phyloP scores from a whole-genome alignment of 139 green algal species.

The Chlorella sp. region DNA sequence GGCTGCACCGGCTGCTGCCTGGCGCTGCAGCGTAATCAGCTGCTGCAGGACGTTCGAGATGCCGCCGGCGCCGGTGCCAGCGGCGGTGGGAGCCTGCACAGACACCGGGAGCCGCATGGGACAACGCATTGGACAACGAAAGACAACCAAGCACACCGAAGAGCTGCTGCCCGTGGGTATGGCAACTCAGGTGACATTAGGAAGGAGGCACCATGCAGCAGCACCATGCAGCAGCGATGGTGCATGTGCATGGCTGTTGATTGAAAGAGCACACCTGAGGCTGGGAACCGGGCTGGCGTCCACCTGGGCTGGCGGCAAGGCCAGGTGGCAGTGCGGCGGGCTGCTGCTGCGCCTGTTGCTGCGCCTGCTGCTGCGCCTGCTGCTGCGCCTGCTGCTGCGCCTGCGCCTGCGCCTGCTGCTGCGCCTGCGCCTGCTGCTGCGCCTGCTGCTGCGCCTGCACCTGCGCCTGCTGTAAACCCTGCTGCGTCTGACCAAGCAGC shows the following conservation, averaged over 20 bases:
- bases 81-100: neutral
- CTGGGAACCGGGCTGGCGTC: neutral
- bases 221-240: neutral
- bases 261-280: neutral
- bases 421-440: neutral
- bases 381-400: neutral
- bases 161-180: neutral
- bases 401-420: neutral
- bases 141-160: neutral
- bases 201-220: no score
- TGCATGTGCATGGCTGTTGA: no score
- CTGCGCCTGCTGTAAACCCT: neutral
- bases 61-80: neutral
- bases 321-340: neutral
- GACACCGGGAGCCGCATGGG: neutral
- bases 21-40: slow-evolving; percentile 7
- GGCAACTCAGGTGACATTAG: no score
- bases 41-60: slow-evolving; percentile 6
- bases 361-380: neutral
- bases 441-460: neutral
- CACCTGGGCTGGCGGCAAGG: neutral
- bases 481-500: neutral
- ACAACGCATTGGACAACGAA: neutral
- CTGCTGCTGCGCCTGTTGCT: neutral
- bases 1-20: neutral